Evolutionary conservation across 352 stramenopile genomes (phyloP), one percentile per base, ranked within the genome.

Genomic region (Phytophthora colocasiae): DNA sequence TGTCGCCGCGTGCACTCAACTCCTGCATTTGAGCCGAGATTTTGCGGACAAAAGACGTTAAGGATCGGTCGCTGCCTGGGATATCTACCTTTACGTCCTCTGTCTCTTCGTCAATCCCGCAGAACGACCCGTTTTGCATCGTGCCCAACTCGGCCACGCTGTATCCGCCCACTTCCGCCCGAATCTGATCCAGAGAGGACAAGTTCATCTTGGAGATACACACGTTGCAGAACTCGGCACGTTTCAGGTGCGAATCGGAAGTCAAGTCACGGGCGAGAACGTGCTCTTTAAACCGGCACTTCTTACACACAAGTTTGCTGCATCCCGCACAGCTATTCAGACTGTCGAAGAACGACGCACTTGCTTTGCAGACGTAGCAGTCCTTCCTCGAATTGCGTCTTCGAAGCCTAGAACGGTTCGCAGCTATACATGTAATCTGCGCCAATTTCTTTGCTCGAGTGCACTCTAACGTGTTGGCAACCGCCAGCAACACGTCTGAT

Each of bases 391-490:
- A 65, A 24, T 12, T 58, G 27, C 52, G 26, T 32, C 24, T 49
- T 9, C 10, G 11, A 2, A 19, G 17, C 2, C 19, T 12, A 7
- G 22, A 12, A 10, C 36, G 38, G n/a, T n/a, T 56, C 2, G 56
- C 14, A 17, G 43, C 29, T 26, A 62, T 52, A 19, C 19, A 19
- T 19, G 19, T 19, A 5, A 66, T 52, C 15, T 45, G 40, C 17
- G 63, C 56, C 11, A 71, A 27, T 44, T 66, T 66, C 43, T 66
- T 66, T 11, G 63, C 63, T 4, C 63, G 56, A 38, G 63, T 47
- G 36, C 56, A 71, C 29, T 71, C 49, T 27, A 66, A 22, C 22
- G 38, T 38, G n/a, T 60, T 63, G 14, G 27, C 50, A 5, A 66
- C 41, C 8, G 57, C 43, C 27, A 71, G 12, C 19, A 67, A n/a